Evolutionary conservation across 352 stramenopile species (phyloP), one percentile per base, ranked within the genome.

Genomic region (Pythium vanterpoolii): DNA sequence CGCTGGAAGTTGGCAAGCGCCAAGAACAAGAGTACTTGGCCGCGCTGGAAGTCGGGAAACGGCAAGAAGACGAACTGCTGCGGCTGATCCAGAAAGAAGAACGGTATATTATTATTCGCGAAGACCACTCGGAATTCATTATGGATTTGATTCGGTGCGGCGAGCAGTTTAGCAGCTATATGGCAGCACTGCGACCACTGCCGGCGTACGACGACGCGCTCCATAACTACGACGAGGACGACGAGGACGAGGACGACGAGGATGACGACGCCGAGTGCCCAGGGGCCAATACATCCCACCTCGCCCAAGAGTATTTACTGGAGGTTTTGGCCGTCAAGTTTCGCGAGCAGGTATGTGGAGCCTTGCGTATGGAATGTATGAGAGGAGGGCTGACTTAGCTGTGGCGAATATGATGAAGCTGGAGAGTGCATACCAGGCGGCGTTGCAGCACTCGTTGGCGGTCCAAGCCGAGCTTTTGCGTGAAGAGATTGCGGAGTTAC

Each of bases 271-370:
- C 58, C 48, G 82, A 81, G 62, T 91, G 82, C 47, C 82, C 82
- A 2, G 82, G 82, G 9, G 82, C 82, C 38, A 91, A 89, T 47
- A 89, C 82, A 55, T 86, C 82, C 26, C 77, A 89, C 50, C 58
- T 89, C 47, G 82, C 82, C 39, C 82, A 91, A 44, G 82, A 91
- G 54, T 91, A 89, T 68, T 33, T 91, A 24, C 67, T 91, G 18
- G 82, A 91, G 60, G 79, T 91, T 13, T 69, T 91, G 36, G 82
- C 77, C 6, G 87, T 91, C 62, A 89, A 89, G 51, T 91, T 91
- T 52, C 69, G 82, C 51, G 77, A 91, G 53, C 79, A 91, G 79
- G 81, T 91, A 55, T 18, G 52, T 7, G 19, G 30, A 33, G 2
- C 4, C 2, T n/a, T 47, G n/a, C 36, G 53, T n/a, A n/a, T n/a